Percentiles rank a stretch among this genome's conserved stretches.
Evolutionary conservation across 1,284 basidiomycete species (phyloP).

Genomic region (Exsudoporus floridanus): DNA sequence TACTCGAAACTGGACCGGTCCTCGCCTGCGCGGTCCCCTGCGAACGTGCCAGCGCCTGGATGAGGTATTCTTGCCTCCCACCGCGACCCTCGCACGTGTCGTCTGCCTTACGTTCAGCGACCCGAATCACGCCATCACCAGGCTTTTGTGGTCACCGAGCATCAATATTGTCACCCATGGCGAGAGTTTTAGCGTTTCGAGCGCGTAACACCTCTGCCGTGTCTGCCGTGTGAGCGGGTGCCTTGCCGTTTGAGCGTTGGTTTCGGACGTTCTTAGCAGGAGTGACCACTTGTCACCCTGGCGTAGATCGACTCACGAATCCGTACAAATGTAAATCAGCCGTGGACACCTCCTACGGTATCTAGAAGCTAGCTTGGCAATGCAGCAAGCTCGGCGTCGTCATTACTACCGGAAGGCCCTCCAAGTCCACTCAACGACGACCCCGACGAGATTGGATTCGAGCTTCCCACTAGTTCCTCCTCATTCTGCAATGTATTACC

Average conservation of each 20-base stretch:
- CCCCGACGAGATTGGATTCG: slow-evolving; percentile 8
- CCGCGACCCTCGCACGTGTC: no score
- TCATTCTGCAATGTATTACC: slow-evolving; percentile 4
- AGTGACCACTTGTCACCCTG: not conserved
- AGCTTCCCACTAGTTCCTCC: slow-evolving; percentile 6
- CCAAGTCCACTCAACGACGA: not conserved
- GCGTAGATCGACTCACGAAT: slow-evolving; percentile 27
- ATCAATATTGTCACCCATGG: no score
- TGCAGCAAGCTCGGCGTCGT: slow-evolving; percentile 4
- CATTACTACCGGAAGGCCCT: slow-evolving; percentile 12
- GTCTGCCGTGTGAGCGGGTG: slow-evolving; percentile 15
- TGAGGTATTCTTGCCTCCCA: no score
- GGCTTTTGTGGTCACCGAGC: no score
- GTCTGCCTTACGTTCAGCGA: no score
- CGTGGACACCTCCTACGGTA: slow-evolving; percentile 10
- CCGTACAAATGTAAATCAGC: slow-evolving; percentile 9
- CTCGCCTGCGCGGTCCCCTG: no score
- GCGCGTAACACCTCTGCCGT: no score
- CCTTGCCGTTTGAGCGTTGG: slow-evolving; percentile 8
- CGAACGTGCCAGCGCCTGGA: no score
- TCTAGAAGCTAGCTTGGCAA: slow-evolving; percentile 16
- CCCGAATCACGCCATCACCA: no score
- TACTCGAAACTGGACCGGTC: not conserved
- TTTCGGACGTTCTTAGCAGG: slow-evolving; percentile 9
- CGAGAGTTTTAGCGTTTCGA: not conserved